phyloP scores from a whole-genome alignment of 2,329 filamentous ascomycete genomes.

The Aureobasidium lini region DNA sequence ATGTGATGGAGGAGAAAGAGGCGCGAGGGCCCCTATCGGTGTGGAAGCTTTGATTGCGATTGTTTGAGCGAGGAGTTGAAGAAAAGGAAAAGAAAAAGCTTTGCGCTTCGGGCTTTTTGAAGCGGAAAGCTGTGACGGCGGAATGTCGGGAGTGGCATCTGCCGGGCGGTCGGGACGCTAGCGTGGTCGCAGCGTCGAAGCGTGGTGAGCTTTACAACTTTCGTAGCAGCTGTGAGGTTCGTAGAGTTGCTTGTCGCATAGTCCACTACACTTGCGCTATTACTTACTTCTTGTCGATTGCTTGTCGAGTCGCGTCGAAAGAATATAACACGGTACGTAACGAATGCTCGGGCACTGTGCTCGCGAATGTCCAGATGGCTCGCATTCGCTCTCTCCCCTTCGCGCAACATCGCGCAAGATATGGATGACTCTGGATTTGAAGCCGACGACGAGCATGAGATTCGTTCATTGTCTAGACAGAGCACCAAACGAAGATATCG shows the following conservation, averaged over 20 bases:
- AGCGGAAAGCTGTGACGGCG: not conserved
- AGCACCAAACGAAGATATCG: too few species aligned
- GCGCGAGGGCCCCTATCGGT: constrained; percentile 53
- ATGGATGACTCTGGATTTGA: not conserved
- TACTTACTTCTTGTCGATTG: not conserved
- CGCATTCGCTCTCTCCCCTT: not conserved
- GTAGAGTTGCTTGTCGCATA: not conserved
- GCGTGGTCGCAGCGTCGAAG: not conserved
- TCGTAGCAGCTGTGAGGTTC: not conserved
- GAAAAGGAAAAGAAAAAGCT: constrained; percentile 19
- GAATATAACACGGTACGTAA: not conserved
- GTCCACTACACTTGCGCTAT: not conserved
- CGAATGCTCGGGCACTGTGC: not conserved
- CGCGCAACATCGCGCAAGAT: not conserved
- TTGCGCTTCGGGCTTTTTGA: not conserved
- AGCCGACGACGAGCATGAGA: not conserved
- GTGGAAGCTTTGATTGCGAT: constrained; percentile 99
- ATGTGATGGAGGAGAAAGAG: constrained; percentile 33
- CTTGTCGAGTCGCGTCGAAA: not conserved
- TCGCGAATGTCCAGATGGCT: not conserved
- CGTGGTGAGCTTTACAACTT: constrained; percentile 6
- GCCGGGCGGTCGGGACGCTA: not conserved
- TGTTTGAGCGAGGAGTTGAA: constrained; percentile 90
- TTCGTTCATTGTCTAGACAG: not conserved
- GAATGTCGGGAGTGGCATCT: not conserved